These are phyloP conservation scores for Kodamaea ohmeri DNA, from an alignment of 1,139 yeast species.

Conservation along the genomic window DNA sequence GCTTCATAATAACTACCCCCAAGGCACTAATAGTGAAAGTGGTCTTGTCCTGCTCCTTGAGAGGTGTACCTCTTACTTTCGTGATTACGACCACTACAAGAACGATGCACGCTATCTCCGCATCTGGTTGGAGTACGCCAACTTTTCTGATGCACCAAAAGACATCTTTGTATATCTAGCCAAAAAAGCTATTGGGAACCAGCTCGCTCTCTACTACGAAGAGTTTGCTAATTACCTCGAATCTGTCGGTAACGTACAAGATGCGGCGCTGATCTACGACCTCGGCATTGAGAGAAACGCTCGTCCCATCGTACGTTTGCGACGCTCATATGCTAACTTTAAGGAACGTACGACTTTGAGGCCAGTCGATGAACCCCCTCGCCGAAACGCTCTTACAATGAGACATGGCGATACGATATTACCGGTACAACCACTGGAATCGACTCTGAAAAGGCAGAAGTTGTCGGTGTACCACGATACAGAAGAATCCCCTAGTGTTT, in stretches of 20 bases:
- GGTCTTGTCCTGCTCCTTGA: constrained; percentile 69
- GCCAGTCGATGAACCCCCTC: constrained; percentile 2
- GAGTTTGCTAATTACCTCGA: constrained; percentile 73
- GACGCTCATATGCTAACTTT: constrained; percentile 49
- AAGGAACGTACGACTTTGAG: constrained; percentile 25
- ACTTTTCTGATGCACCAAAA: constrained; percentile 65
- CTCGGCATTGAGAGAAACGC: constrained; percentile 63
- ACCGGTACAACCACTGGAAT: constrained; percentile 1
- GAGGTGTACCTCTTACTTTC: constrained; percentile 66
- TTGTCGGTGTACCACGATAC: constrained; percentile 32
- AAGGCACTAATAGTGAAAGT: constrained; percentile 64
- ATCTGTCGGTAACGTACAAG: constrained; percentile 44
- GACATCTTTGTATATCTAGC: constrained; percentile 74
- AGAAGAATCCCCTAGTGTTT: constrained; percentile 23
- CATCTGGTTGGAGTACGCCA: constrained; percentile 77
- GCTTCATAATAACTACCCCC: constrained; percentile 66
- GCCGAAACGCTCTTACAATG: constrained; percentile 23
- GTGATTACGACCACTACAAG: constrained; percentile 63
- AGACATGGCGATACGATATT: constrained; percentile 24
- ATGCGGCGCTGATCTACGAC: constrained; percentile 63
- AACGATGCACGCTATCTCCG: constrained; percentile 79
- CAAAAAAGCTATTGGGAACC: constrained; percentile 68
- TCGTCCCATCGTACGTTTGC: constrained; percentile 58
- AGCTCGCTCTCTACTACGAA: constrained; percentile 72
- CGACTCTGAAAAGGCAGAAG: constrained; percentile 22